These are phyloP conservation scores for Geoglossum glabrum DNA, from an alignment of 495 filamentous ascomycete species.

Conservation along the genomic window DNA sequence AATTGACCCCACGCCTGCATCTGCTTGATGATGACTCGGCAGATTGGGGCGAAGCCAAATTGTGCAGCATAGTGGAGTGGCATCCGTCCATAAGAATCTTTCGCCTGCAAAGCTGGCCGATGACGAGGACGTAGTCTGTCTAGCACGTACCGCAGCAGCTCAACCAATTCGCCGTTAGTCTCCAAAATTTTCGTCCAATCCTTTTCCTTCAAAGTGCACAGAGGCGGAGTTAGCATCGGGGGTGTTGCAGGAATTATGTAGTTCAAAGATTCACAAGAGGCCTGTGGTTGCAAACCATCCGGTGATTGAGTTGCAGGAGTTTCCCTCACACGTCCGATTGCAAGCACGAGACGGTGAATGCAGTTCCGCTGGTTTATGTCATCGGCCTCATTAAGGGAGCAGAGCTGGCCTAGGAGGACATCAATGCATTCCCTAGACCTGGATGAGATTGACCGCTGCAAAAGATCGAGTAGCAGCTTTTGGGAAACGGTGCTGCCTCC, in stretches of 20 bases:
- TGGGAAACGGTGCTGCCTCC: constrained; percentile 27
- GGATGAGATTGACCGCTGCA: constrained; percentile 66
- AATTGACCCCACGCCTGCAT: constrained; percentile 83
- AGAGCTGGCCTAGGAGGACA: constrained; percentile 43
- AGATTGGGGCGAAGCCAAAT: constrained; percentile 76
- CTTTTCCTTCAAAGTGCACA: constrained; percentile 31
- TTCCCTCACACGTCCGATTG: constrained; percentile 62
- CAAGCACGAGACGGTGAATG: constrained; percentile 76
- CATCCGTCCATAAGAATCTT: constrained; percentile 64
- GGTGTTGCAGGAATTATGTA: constrained; percentile 62
- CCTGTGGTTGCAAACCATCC: constrained; percentile 26
- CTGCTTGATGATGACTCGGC: constrained; percentile 65
- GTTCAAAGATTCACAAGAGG: constrained; percentile 31
- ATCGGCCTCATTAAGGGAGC: constrained; percentile 59
- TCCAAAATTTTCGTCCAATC: constrained; percentile 33
- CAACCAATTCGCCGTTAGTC: constrained; percentile 52
- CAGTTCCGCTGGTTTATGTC: constrained; percentile 90
- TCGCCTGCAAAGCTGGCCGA: constrained; percentile 40
- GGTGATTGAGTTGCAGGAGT: constrained; percentile 28
- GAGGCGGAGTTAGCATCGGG: constrained; percentile 38
- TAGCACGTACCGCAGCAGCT: constrained; percentile 53
- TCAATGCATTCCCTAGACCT: constrained; percentile 45
- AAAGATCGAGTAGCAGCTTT: constrained; percentile 49
- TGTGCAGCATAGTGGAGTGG: constrained; percentile 92
- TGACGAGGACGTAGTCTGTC: constrained; percentile 49